Conservation (phyloP, 768 basidiomycete species). For the Kwoniella heveanensis region DNA sequence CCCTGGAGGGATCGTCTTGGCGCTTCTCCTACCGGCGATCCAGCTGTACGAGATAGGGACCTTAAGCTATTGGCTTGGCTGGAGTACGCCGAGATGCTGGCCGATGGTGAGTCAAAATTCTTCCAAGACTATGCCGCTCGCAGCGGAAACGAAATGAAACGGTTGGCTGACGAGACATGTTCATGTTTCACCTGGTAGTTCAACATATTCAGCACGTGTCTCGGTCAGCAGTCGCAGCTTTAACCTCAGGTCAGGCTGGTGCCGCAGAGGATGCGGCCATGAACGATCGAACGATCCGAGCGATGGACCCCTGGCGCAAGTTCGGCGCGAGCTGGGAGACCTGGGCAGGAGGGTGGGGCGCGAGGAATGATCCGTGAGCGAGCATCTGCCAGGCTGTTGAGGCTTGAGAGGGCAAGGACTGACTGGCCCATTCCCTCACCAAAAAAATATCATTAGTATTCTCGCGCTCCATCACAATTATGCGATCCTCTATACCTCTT, state of each 20-base stretch:
- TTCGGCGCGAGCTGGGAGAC: slow-evolving; percentile 32
- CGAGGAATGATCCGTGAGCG: slow-evolving; percentile 47
- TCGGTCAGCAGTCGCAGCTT: slow-evolving; percentile 7
- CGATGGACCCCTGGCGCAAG: slow-evolving; percentile 36
- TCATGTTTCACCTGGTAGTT: slow-evolving; percentile 10
- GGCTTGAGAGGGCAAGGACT: background rate
- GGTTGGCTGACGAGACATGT: background rate
- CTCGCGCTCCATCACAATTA: slow-evolving; percentile 49
- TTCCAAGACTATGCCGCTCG: no score
- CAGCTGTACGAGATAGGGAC: slow-evolving; percentile 49
- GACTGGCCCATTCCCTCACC: background rate
- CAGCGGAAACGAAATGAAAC: no score
- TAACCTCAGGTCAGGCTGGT: slow-evolving; percentile 10
- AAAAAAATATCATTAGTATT: slow-evolving; percentile 32
- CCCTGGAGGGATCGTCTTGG: slow-evolving; percentile 40
- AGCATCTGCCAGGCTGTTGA: background rate
- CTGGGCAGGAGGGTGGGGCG: slow-evolving; percentile 41
- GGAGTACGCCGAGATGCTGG: slow-evolving; percentile 51
- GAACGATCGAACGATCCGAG: slow-evolving; percentile 22
- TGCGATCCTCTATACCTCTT: slow-evolving; percentile 46
- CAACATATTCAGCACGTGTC: slow-evolving; percentile 16
- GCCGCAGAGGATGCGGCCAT: slow-evolving; percentile 8
- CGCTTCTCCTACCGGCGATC: slow-evolving; percentile 20
- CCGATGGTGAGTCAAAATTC: slow-evolving; percentile 46
- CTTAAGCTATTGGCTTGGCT: slow-evolving; percentile 52